Evolutionary conservation across 495 filamentous ascomycete species (phyloP), one percentile per base, ranked within the genome.

Genomic region (Lepraria neglecta): DNA sequence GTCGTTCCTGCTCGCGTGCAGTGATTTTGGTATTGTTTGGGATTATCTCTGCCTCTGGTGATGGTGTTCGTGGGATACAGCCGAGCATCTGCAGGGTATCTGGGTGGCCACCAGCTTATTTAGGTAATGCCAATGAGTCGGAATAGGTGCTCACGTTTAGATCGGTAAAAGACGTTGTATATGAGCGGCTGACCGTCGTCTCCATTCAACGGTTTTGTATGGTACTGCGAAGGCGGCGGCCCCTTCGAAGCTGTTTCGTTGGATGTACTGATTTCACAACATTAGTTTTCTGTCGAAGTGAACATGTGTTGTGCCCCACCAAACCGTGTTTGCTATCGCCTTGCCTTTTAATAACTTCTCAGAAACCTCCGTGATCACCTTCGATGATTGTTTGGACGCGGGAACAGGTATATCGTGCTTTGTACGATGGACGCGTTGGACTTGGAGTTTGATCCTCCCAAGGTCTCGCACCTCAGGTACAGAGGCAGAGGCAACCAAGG

Each of bases 71-170:
- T 24, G 68, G 68, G 19, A 70, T 68, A 31, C 66, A 68, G 27
- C 68, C 68, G 4, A 70, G 43, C 33, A 56, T 64, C 44, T 70
- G 68, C 19, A 70, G 59, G 42, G 60, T 60, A 12, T 58, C 68
- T 70, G 17, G 24, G 24, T 24, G 24, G 24, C 24, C 24, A 24
- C 2, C 24, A 24, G 24, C 24, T 24, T 24, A 24, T 24, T 24
- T 24, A 24, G 24, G 24, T 24, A 24, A 24, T 2, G 24, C 24
- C 24, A 24, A 24, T 2, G 30, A 15, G 24, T 0, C 6, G 4
- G 6, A 5, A 28, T 12, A n/a, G 14, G 3, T 17, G 21, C 64
- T 43, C 21, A 68, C 67, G 28, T 47, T 30, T 67, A 24, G 67
- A 67, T 19, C 64, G 47, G 33, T 68, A 68, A 6, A 64, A 24